Conservation (phyloP, 345 rosid genomes). For the Pistacia integerrima region DNA sequence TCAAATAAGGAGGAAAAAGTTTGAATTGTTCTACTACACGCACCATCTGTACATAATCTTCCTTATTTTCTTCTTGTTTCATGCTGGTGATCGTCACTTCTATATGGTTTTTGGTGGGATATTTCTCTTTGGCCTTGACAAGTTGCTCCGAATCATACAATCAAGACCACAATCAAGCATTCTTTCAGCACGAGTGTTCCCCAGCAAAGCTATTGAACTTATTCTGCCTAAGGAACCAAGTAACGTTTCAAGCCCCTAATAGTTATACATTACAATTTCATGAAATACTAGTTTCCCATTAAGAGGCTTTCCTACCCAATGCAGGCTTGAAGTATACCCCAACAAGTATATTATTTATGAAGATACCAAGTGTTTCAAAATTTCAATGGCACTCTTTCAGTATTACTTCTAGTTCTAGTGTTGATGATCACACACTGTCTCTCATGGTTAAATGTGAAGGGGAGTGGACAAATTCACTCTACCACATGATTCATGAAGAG, state of each 20-base stretch:
- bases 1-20: slow-evolving; percentile 67
- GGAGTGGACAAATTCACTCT: slow-evolving; percentile 65
- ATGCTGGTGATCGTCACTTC: slow-evolving; percentile 87
- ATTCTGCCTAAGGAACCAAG: slow-evolving; percentile 70
- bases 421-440: slow-evolving; percentile 53
- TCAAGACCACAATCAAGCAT: slow-evolving; percentile 58
- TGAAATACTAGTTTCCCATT: neutral
- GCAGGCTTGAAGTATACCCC: slow-evolving; percentile 72
- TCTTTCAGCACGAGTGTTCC: slow-evolving; percentile 58
- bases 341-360: slow-evolving; percentile 63
- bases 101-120: slow-evolving; percentile 69
- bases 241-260: slow-evolving; percentile 23
- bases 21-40: slow-evolving; percentile 73
- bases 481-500: slow-evolving; percentile 46
- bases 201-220: slow-evolving; percentile 63
- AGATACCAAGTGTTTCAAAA: slow-evolving; percentile 62
- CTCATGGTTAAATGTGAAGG: slow-evolving; percentile 65
- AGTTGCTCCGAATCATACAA: slow-evolving; percentile 64
- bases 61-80: slow-evolving; percentile 73
- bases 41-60: slow-evolving; percentile 77
- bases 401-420: slow-evolving; percentile 64
- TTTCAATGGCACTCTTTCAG: slow-evolving; percentile 91
- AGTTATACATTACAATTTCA: neutral
- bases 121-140: slow-evolving; percentile 79
- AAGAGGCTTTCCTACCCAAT: slow-evolving; percentile 15